Conservation (phyloP, 306 rosid genomes). For the Glycyrrhiza uralensis region DNA sequence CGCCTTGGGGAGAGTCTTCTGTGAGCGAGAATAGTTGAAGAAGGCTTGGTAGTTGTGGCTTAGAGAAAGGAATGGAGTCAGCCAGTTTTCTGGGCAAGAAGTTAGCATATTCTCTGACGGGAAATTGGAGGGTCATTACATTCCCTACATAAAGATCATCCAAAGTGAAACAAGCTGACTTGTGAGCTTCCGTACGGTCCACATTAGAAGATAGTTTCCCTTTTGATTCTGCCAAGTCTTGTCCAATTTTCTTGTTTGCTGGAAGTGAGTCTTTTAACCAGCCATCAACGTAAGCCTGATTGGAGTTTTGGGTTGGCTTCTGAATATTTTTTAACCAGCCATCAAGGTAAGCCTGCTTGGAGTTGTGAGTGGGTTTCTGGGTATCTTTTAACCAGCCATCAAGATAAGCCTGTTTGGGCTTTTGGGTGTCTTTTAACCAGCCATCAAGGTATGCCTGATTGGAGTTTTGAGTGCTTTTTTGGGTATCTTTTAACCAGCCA, state of each 20-base stretch:
- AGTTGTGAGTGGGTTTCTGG: neutral
- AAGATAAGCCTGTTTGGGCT: neutral
- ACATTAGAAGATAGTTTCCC: neutral
- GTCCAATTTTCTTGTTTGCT: neutral
- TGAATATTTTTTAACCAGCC: neutral
- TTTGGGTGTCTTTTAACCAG: neutral
- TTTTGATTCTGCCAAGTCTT: neutral
- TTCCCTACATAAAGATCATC: slow-evolving; percentile 39
- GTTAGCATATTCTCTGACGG: slow-evolving; percentile 24
- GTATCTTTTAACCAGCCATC: neutral
- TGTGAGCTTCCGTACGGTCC: slow-evolving; percentile 42
- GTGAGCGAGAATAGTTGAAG: slow-evolving; percentile 37
- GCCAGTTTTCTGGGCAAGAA: slow-evolving; percentile 43
- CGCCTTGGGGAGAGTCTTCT: slow-evolving; percentile 31
- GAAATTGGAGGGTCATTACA: slow-evolving; percentile 40
- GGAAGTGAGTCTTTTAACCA: slow-evolving; percentile 15
- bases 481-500: neutral
- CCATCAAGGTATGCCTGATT: neutral
- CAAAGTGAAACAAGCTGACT: slow-evolving; percentile 32
- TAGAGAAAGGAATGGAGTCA: slow-evolving; percentile 48
- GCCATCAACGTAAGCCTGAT: neutral
- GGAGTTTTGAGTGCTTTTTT: neutral
- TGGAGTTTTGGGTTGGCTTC: neutral
- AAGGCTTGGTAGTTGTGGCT: slow-evolving; percentile 33
- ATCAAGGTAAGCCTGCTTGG: neutral